Percentiles rank a stretch among this genome's conserved stretches.
Conservation (phyloP, 495 filamentous ascomycete genomes). For the Lepidopterella palustris region DNA sequence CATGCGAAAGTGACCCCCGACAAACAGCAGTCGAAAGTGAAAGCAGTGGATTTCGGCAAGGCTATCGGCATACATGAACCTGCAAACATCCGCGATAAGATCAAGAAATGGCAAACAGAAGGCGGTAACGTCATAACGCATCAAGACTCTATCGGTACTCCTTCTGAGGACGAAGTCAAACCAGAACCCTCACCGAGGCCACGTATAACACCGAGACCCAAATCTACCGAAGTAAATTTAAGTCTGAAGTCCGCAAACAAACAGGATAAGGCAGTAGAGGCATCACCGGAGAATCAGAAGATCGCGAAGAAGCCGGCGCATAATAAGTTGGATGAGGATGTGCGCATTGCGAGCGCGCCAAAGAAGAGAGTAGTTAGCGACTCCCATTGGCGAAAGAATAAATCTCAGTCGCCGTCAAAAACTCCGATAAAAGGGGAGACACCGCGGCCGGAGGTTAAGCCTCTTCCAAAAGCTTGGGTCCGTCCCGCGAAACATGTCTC, state of each 20-base stretch:
- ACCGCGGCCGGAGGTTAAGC: slow-evolving; percentile 14
- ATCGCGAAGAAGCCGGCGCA: slow-evolving; percentile 25
- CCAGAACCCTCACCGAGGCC: slow-evolving; percentile 14
- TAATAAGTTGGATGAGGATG: slow-evolving; percentile 31
- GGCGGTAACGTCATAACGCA: neutral
- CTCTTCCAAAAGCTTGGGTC: slow-evolving; percentile 26
- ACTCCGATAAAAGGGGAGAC: slow-evolving; percentile 12
- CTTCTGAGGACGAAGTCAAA: neutral
- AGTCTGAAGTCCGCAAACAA: slow-evolving; percentile 4
- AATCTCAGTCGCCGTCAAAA: slow-evolving; percentile 21
- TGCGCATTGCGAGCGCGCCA: slow-evolving; percentile 34
- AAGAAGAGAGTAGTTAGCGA: slow-evolving; percentile 43
- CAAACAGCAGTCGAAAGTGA: slow-evolving; percentile 5
- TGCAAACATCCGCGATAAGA: slow-evolving; percentile 29
- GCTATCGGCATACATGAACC: slow-evolving; percentile 27
- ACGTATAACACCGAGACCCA: slow-evolving; percentile 4
- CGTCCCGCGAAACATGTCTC: slow-evolving; percentile 16
- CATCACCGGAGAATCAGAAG: slow-evolving; percentile 15
- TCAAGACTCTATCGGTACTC: neutral
- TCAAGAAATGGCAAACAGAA: slow-evolving; percentile 31
- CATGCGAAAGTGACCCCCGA: slow-evolving; percentile 7
- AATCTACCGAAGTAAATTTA: slow-evolving; percentile 6
- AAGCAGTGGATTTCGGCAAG: slow-evolving; percentile 26
- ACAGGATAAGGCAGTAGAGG: slow-evolving; percentile 8
- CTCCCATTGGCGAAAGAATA: slow-evolving; percentile 38